A percentile compares a stretch with the other conserved stretches of the same genome.
These are phyloP conservation scores for Catunica adiposa DNA, from an alignment of 2,329 filamentous ascomycete genomes.

Conservation along the genomic window DNA sequence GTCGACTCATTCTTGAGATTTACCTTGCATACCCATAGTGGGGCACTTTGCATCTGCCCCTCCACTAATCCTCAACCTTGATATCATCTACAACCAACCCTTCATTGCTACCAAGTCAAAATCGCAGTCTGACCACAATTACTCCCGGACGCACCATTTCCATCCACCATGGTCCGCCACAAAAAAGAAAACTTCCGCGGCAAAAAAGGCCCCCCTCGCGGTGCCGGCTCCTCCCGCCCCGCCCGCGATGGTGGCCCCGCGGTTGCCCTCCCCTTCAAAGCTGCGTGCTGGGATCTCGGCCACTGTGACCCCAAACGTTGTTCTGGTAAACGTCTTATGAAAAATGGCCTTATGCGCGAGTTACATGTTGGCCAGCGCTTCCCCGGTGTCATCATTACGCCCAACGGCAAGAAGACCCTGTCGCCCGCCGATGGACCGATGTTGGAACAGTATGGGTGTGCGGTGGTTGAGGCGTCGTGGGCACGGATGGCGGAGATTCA, in stretches of 20 bases:
- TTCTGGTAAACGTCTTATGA: slow-evolving; percentile 88
- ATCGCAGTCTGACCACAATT: too few relatives aligned
- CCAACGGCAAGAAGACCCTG: slow-evolving; percentile 74
- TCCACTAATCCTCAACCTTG: slow-evolving; percentile 5
- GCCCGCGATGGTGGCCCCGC: slow-evolving; percentile 27
- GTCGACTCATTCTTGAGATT: too few relatives aligned
- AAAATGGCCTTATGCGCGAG: slow-evolving; percentile 82
- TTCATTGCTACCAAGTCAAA: not conserved
- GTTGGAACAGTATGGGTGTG: slow-evolving; percentile 76
- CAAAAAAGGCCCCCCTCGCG: slow-evolving; percentile 33
- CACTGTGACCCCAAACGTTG: slow-evolving; percentile 96
- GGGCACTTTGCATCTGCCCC: slow-evolving; percentile 12
- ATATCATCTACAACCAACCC: not conserved
- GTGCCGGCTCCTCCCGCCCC: slow-evolving; percentile 26
- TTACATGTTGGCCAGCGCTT: slow-evolving; percentile 84
- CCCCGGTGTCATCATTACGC: slow-evolving; percentile 81
- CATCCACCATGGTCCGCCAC: slow-evolving; percentile 63
- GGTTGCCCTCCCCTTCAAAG: slow-evolving; percentile 52
- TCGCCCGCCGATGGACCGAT: slow-evolving; percentile 69
- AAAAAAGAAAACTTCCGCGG: slow-evolving; percentile 62
- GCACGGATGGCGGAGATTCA: slow-evolving; percentile 82
- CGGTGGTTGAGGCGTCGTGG: slow-evolving; percentile 96
- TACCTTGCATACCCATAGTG: slow-evolving; percentile 2
- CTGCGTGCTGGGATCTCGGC: slow-evolving; percentile 92
- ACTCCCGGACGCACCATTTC: too few relatives aligned